Evolutionary conservation across 75 land plant species (phyloP).

Genomic region (Pinus albicaulis): DNA sequence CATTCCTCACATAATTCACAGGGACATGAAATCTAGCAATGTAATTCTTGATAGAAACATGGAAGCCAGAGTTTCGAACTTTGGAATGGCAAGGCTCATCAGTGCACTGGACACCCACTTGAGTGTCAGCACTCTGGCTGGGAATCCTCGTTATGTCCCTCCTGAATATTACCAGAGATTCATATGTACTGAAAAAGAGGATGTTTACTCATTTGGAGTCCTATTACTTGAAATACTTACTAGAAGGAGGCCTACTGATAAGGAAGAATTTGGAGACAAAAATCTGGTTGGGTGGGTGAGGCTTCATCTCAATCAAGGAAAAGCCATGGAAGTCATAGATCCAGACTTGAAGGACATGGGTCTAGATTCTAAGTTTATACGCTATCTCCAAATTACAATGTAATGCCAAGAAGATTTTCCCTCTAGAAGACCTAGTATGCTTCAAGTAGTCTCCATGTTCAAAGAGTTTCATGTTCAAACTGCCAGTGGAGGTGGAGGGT

Average conservation of each 20-base stretch:
- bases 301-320: constrained; percentile 52
- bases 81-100: constrained; percentile 87
- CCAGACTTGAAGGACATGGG: constrained; percentile 31
- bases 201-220: constrained; percentile 78
- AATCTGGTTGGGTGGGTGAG: constrained; percentile 81
- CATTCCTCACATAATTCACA: constrained; percentile 85
- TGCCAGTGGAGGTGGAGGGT: no score
- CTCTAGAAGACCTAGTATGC: constrained; percentile 69
- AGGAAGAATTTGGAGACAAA: constrained; percentile 82
- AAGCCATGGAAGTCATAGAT: constrained; percentile 57
- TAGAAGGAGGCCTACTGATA: constrained; percentile 66
- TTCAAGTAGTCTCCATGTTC: constrained; percentile 72
- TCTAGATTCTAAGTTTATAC: constrained; percentile 46
- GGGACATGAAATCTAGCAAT: constrained; percentile 90
- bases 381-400: constrained; percentile 54
- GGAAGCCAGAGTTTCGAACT: constrained; percentile 82
- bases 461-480: constrained; percentile 17
- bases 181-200: constrained; percentile 77
- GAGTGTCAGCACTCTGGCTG: constrained; percentile 77
- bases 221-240: constrained; percentile 70
- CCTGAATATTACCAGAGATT: constrained; percentile 92
- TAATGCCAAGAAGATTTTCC: constrained; percentile 75
- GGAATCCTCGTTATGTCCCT: constrained; percentile 87
- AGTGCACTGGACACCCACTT: constrained; percentile 83
- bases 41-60: constrained; percentile 67